Evolutionary conservation across 768 basidiomycete species (phyloP).

Genomic region (Serendipita vermifera): DNA sequence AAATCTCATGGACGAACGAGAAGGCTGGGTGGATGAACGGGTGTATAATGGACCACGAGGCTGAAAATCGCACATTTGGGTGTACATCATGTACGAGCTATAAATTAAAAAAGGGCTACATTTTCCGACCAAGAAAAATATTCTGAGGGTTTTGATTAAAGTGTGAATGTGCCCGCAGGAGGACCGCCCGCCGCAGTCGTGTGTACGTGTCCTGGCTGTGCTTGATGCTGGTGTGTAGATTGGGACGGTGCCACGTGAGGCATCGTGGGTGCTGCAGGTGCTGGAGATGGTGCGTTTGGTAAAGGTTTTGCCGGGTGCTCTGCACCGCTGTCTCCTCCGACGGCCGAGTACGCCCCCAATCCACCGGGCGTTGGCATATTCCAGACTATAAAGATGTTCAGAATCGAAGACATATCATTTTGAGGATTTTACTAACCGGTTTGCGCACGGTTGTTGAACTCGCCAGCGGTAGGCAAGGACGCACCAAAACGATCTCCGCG

Average conservation of each 20-base stretch:
- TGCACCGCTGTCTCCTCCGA: not conserved
- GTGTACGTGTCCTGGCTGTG: conserved; percentile 11
- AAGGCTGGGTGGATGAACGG: conserved; percentile 34
- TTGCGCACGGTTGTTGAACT: no score
- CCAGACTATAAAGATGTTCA: not conserved
- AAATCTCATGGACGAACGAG: not conserved
- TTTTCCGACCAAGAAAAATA: not conserved
- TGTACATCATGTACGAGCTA: conserved; percentile 18
- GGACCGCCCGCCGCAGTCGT: conserved; percentile 14
- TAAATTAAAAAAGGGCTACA: conserved; percentile 11
- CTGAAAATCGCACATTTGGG: conserved; percentile 1
- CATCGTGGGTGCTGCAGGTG: conserved; percentile 9
- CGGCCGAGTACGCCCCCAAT: not conserved
- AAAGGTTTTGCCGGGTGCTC: not conserved
- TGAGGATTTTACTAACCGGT: no score
- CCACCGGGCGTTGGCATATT: not conserved
- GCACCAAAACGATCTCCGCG: no score
- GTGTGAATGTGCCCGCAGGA: conserved; percentile 39
- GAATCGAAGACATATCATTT: not conserved
- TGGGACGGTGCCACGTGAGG: conserved; percentile 5
- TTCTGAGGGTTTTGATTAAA: conserved; percentile 34
- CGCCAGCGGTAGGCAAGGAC: no score
- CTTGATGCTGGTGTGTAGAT: not conserved
- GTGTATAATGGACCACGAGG: conserved; percentile 28
- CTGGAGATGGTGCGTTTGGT: conserved; percentile 3